Evolutionary conservation across 345 rosid species (phyloP).

Genomic region (Eutrema japonicum): DNA sequence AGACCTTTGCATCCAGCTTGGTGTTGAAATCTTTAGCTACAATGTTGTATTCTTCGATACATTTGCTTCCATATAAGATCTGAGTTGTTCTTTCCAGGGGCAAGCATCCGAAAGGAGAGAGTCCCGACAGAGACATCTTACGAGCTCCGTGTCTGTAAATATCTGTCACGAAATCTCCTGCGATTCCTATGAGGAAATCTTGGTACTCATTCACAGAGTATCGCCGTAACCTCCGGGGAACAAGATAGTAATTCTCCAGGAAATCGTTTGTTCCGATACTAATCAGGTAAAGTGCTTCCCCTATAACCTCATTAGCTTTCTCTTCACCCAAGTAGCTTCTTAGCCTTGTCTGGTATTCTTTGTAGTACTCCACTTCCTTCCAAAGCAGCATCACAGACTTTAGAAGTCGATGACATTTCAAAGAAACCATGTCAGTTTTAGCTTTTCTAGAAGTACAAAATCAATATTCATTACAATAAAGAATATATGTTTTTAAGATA

Average conservation of each 20-base stretch:
- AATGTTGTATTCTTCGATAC: slow-evolving; percentile 61
- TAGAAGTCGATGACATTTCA: slow-evolving; percentile 5
- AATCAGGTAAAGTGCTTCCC: slow-evolving; percentile 66
- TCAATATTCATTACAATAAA: not conserved
- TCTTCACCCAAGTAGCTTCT: slow-evolving; percentile 56
- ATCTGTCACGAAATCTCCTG: slow-evolving; percentile 56
- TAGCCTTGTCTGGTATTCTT: slow-evolving; percentile 63
- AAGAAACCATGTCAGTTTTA: slow-evolving; percentile 13
- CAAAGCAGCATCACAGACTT: slow-evolving; percentile 86
- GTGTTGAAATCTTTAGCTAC: slow-evolving; percentile 68
- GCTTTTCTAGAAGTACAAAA: not conserved
- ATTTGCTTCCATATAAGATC: slow-evolving; percentile 49
- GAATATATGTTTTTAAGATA: not conserved
- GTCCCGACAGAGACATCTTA: slow-evolving; percentile 60
- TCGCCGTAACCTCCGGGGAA: slow-evolving; percentile 48
- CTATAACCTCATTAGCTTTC: slow-evolving; percentile 54
- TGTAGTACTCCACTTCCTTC: slow-evolving; percentile 79
- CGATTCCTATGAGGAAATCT: slow-evolving; percentile 58
- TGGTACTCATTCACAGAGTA: slow-evolving; percentile 59
- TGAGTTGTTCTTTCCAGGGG: slow-evolving; percentile 81
- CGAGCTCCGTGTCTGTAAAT: slow-evolving; percentile 71
- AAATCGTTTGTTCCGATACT: slow-evolving; percentile 91
- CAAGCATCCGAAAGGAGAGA: slow-evolving; percentile 87
- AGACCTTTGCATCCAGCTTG: slow-evolving; percentile 47
- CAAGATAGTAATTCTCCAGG: slow-evolving; percentile 69